Evolutionary conservation across 148 eudicot species (phyloP).

Genomic region (Cornus florida): DNA sequence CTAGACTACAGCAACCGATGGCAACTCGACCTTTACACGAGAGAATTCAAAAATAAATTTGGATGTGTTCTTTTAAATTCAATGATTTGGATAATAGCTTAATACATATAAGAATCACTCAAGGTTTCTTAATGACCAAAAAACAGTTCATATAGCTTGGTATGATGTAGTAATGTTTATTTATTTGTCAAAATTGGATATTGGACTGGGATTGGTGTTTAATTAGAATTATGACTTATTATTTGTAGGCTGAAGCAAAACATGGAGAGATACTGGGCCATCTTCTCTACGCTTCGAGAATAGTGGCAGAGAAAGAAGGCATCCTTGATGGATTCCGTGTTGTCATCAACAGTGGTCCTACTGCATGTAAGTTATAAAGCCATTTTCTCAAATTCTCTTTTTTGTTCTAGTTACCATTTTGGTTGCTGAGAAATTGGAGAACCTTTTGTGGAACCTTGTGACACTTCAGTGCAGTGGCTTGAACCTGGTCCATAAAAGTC

Average conservation of each 20-base stretch:
- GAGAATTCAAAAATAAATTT: too few relatives aligned
- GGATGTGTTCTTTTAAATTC: too few relatives aligned
- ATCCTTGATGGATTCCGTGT: constrained; percentile 72
- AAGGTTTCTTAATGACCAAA: too few relatives aligned
- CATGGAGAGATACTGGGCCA: constrained; percentile 63
- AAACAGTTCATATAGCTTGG: too few relatives aligned
- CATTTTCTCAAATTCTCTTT: background rate
- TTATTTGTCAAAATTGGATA: background rate
- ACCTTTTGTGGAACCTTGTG: background rate
- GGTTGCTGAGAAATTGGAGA: background rate
- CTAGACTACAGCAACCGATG: background rate
- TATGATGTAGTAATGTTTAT: too few relatives aligned
- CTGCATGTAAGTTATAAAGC: constrained; percentile 51
- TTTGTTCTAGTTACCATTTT: background rate
- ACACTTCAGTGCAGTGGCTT: too few relatives aligned
- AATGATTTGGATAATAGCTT: too few relatives aligned
- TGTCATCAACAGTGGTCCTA: constrained; percentile 62
- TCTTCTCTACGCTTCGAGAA: constrained; percentile 63
- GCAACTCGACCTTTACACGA: background rate
- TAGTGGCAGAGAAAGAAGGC: constrained; percentile 80
- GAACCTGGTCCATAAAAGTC: too few relatives aligned
- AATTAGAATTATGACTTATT: background rate
- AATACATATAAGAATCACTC: too few relatives aligned
- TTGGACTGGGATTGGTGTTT: background rate
- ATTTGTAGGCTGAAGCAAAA: constrained; percentile 56